Base-by-base conservation (phyloP, 768 basidiomycete genomes). In the Naganishia vaughanmartiniae region DNA sequence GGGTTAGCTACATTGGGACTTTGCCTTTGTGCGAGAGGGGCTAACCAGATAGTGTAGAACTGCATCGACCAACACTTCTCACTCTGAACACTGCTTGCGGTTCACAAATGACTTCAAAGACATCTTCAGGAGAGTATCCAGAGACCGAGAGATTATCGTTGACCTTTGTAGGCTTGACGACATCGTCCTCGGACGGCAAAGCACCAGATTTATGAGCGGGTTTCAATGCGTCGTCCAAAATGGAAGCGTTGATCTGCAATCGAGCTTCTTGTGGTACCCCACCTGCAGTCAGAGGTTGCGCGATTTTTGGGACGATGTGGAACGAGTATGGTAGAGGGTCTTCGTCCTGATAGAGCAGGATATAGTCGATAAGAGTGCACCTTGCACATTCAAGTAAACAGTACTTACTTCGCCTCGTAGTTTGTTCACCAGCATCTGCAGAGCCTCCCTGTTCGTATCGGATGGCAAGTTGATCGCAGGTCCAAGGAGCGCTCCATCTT, bases 71-170 rank as follows among this genome's bases (percentile, higher is more conserved):
- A 14, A 96, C 93, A 28, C 92, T 92, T 74, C 94, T 85, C 31
- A 99, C 94, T 70, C 89, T 87, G 82, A 96, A 99, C 4, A 98
- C 90, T 54, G 93, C 92, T 80, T 99, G 94, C 11, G 95, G 95
- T 31, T 94, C 89, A 81, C 95, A 98, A 74, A 89, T 87, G 30
- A 98, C 86, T 63, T 90, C 85, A 69, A 98, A 87, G 12, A 93
- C 85, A 77, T 92, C 93, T 85, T 99, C 95, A 6, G 79, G 76
- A 4, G 80, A 80, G 73, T 75, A 79, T 14, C 58, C 69, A 57
- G 72, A 46, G 56, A 66, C 46, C 4, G 58, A 63, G 1, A 51
- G 42, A 24, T 69, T 69, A 14, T 48, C 46, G 17, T 58, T 57
- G 30, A 51, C 42, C 4, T 12, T 26, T 0, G 24, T 12, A n/a